These are phyloP conservation scores for Gracilariopsis chorda DNA, from an alignment of 23 red algal genomes.

Conservation along the genomic window DNA sequence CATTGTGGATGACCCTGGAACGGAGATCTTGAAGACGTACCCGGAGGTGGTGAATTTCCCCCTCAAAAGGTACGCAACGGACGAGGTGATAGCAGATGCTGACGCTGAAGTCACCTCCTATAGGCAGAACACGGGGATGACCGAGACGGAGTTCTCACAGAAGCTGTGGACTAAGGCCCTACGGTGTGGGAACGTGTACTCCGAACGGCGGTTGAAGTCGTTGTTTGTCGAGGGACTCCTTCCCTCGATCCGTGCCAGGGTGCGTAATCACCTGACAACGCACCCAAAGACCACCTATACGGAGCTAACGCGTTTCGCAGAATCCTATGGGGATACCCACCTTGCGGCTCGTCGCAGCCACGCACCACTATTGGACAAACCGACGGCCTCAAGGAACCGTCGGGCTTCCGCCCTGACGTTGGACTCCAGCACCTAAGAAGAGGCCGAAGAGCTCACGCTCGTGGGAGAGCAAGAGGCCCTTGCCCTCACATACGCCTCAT, in stretches of 20 bases:
- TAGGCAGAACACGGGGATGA: background rate
- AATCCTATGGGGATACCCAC: background rate
- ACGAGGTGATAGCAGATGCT: background rate
- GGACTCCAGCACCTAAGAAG: no score
- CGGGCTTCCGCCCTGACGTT: no score
- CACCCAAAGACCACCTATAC: background rate
- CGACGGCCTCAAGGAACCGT: no score
- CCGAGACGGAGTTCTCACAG: background rate
- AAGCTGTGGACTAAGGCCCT: background rate
- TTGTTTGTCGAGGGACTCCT: constrained; percentile 17
- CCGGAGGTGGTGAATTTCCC: background rate
- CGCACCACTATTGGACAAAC: no score
- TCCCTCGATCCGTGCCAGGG: background rate
- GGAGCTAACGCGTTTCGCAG: background rate
- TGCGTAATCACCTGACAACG: background rate
- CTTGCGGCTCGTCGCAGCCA: no score
- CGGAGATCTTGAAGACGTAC: no score
- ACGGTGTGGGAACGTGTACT: background rate
- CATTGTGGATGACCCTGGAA: no score
- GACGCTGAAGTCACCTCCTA: background rate
- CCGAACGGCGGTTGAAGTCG: background rate
- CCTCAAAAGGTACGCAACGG: background rate
- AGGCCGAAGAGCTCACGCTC: no score
- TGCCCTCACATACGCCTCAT: no score
- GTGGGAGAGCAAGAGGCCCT: no score